Evolutionary conservation across 2,329 filamentous ascomycete genomes (phyloP), one percentile per base, ranked within the genome.

Genomic region (Trematosphaeria pertusa): DNA sequence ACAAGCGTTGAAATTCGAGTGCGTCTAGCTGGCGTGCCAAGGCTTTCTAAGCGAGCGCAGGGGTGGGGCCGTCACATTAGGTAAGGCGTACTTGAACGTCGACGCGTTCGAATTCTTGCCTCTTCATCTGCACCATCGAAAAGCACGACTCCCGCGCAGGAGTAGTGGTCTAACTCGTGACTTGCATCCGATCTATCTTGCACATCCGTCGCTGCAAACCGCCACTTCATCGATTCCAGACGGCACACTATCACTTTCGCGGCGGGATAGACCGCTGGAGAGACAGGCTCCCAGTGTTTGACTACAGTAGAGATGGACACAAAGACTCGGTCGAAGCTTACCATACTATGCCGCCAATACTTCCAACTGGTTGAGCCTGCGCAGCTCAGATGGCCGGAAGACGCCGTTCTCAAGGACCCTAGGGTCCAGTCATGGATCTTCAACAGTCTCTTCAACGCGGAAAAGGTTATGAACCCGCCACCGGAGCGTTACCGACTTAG

Each of bases 281-380:
- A n/a, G n/a, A n/a, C n/a, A n/a, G n/a, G n/a, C n/a, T n/a, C n/a
- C n/a, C n/a, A n/a, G n/a, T n/a, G n/a, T n/a, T n/a, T n/a, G n/a
- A n/a, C n/a, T n/a, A n/a, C n/a, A n/a, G n/a, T n/a, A n/a, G n/a
- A n/a, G n/a, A 50, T 59, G 20, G 47, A 54, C 14, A 22, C 52
- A 12, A 38, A 32, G 8, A 50, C 43, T 15, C 30, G 32, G 10
- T 43, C 46, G 26, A 52, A 57, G 20, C 48, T 71, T 20, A 54
- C 48, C 7, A 54, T 74, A 14, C 85, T 91, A 65, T 86, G 83
- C 56, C 81, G 82, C 51, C 91, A 96, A 67, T 95, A 90, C 65
- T 80, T 93, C 24, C 91, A 97, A 68, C 76, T 92, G 2, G 84
- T 86, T 32, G 79, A 92, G 36, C 74, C 77, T 0, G 69, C 78